Evolutionary conservation across 306 rosid genomes (phyloP).

Genomic region (Vicia villosa): DNA sequence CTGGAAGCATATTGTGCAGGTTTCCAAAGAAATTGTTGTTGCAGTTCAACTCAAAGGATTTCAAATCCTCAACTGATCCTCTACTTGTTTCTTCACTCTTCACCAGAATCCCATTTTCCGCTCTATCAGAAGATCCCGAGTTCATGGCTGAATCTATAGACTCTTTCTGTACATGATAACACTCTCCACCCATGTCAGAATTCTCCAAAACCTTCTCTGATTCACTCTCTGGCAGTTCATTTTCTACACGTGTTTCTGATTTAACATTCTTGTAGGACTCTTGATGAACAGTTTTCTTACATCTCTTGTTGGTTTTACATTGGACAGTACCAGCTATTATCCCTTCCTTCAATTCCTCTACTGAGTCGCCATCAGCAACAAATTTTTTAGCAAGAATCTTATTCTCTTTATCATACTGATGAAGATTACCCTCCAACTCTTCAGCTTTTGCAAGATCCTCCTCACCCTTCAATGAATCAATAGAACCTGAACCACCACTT

Average conservation of each 20-base stretch:
- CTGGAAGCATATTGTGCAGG: constrained; percentile 34
- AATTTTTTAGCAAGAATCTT: constrained; percentile 8
- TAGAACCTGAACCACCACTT: constrained; percentile 13
- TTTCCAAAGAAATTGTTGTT: constrained; percentile 18
- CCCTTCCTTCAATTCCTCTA: constrained; percentile 28
- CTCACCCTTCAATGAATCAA: constrained; percentile 7
- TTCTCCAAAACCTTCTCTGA: constrained; percentile 9
- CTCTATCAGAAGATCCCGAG: constrained; percentile 22
- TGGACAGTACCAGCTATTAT: background rate
- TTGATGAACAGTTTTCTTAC: constrained; percentile 9
- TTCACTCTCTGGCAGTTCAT: constrained; percentile 5
- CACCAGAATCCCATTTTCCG: constrained; percentile 25
- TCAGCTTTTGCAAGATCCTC: constrained; percentile 31
- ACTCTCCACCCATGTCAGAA: constrained; percentile 4
- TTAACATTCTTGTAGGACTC: constrained; percentile 30
- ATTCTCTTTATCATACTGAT: constrained; percentile 23
- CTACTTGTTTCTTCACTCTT: constrained; percentile 39
- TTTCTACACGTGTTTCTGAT: constrained; percentile 13
- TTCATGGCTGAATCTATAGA: background rate
- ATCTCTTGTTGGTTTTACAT: background rate
- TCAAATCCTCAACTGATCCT: constrained; percentile 27
- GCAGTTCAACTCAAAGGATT: constrained; percentile 26
- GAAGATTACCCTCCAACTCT: constrained; percentile 7
- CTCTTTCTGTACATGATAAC: background rate
- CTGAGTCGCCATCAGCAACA: constrained; percentile 11